Conservation (phyloP, 2,329 filamentous ascomycete genomes). For the Aureobasidium lini region DNA sequence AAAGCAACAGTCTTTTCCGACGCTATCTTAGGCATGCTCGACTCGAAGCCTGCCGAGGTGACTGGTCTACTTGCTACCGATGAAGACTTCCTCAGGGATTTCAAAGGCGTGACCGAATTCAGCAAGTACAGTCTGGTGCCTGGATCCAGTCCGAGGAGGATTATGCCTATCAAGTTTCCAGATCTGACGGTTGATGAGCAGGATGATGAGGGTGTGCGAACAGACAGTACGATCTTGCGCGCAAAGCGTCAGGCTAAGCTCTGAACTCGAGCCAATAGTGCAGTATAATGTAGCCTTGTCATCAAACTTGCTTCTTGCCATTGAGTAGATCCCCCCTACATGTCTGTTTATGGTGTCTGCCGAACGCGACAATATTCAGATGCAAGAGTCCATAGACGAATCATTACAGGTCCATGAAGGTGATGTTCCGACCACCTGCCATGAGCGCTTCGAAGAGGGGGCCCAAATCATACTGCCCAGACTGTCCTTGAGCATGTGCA, state of each 20-base stretch:
- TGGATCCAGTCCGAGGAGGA: slow-evolving; percentile 58
- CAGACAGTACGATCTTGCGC: slow-evolving; percentile 52
- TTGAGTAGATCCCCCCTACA: too few species aligned
- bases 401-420: too few species aligned
- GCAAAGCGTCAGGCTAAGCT: slow-evolving; percentile 15
- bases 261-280: background rate
- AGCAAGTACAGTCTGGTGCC: slow-evolving; percentile 62
- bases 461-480: too few species aligned
- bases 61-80: slow-evolving; percentile 69
- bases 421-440: too few species aligned
- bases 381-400: too few species aligned
- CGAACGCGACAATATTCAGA: too few species aligned
- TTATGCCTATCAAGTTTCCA: slow-evolving; percentile 68
- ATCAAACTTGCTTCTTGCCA: too few species aligned
- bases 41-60: slow-evolving; percentile 50
- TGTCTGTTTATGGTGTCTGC: too few species aligned
- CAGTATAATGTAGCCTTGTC: too few species aligned
- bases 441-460: too few species aligned
- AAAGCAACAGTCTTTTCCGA: slow-evolving; percentile 65
- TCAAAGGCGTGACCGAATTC: slow-evolving; percentile 62
- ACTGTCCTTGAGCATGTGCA: too few species aligned
- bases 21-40: slow-evolving; percentile 65
- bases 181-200: slow-evolving; percentile 68
- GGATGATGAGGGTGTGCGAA: slow-evolving; percentile 65
- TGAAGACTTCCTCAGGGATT: slow-evolving; percentile 67